These are phyloP conservation scores for Fremontodendron californicum DNA, from an alignment of 345 rosid genomes.

Conservation along the genomic window DNA sequence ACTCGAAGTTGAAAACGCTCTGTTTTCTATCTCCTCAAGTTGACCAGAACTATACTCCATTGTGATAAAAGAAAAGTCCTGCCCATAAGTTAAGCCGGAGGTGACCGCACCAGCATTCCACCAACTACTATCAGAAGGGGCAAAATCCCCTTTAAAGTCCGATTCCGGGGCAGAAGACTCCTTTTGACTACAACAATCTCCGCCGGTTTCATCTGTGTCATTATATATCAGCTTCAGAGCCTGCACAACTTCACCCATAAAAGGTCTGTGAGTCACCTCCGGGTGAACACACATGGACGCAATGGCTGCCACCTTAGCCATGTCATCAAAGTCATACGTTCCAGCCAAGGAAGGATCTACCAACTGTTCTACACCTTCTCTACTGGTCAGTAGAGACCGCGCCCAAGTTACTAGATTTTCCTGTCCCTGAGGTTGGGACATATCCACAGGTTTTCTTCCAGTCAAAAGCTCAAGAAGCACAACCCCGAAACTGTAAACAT, in stretches of 20 bases:
- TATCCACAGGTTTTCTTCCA: constrained; percentile 96
- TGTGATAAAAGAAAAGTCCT: constrained; percentile 76
- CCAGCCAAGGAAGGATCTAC: constrained; percentile 81
- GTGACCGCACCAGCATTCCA: constrained; percentile 74
- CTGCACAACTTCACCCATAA: constrained; percentile 99
- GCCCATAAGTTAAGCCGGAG: constrained; percentile 70
- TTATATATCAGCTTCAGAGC: constrained; percentile 94
- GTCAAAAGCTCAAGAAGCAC: constrained; percentile 97
- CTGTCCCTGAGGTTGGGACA: constrained; percentile 97
- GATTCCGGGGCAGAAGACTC: constrained; percentile 83
- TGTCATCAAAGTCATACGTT: constrained; percentile 73
- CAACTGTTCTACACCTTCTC: constrained; percentile 84
- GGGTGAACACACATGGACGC: constrained; percentile 98
- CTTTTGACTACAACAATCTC: constrained; percentile 76
- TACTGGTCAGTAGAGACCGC: constrained; percentile 71
- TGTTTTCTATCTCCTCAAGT: constrained; percentile 62
- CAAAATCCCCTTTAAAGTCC: constrained; percentile 73
- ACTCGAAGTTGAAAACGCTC: constrained; percentile 63
- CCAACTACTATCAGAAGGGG: constrained; percentile 83
- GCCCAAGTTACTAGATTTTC: constrained; percentile 99
- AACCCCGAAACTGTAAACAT: constrained; percentile 97
- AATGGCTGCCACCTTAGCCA: constrained; percentile 97
- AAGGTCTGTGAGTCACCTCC: constrained; percentile 90
- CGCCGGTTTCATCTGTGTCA: constrained; percentile 73
- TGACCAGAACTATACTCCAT: constrained; percentile 97